These are phyloP conservation scores for Ophiostoma piceae DNA, from an alignment of 2,329 filamentous ascomycete species.

Conservation along the genomic window DNA sequence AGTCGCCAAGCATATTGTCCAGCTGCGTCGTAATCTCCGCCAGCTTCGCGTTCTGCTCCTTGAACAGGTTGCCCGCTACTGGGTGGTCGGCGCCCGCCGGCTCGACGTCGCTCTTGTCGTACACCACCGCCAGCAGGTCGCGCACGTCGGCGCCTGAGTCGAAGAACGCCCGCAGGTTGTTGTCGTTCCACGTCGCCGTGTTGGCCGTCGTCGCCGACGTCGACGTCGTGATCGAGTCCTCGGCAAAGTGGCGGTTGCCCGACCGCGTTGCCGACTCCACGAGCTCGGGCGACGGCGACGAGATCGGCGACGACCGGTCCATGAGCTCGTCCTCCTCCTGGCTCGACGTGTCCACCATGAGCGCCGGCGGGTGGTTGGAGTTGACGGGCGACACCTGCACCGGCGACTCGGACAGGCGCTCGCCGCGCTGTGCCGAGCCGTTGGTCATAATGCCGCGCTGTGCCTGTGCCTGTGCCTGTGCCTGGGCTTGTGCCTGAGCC, in stretches of 20 bases:
- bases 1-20: constrained; percentile 79
- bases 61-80: constrained; percentile 72
- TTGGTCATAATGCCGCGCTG: constrained; percentile 31
- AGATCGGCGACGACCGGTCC: constrained; percentile 56
- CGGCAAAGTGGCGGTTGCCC: constrained; percentile 38
- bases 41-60: constrained; percentile 78
- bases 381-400: constrained; percentile 56
- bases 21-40: constrained; percentile 79
- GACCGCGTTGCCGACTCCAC: constrained; percentile 44
- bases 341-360: constrained; percentile 66
- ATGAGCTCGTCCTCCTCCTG: constrained; percentile 48
- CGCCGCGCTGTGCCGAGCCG: constrained; percentile 26
- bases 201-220: constrained; percentile 44
- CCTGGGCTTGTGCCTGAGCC: not conserved
- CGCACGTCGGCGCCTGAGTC: constrained; percentile 84
- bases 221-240: constrained; percentile 49
- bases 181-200: constrained; percentile 73
- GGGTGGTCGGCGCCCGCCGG: constrained; percentile 82
- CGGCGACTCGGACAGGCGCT: constrained; percentile 62
- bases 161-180: constrained; percentile 79
- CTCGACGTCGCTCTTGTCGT: constrained; percentile 80
- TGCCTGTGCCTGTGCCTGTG: not conserved
- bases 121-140: constrained; percentile 84
- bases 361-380: constrained; percentile 54
- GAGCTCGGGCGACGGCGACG: constrained; percentile 60